phyloP scores from a whole-genome alignment of 176 grass and related monocot genomes.

The Otatea glauca region DNA sequence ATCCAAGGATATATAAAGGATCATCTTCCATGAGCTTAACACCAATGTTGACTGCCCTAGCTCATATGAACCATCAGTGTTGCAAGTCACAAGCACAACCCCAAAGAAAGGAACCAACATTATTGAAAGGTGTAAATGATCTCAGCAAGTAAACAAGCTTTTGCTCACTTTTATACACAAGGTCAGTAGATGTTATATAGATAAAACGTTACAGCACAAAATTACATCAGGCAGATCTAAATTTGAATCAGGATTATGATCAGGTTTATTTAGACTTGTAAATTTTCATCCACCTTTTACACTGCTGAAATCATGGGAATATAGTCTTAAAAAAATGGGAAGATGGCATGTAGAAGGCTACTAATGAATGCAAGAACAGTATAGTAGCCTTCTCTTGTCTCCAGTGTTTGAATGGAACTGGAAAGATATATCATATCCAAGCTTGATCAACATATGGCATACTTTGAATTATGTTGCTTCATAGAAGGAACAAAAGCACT shows the following conservation, averaged over 20 bases:
- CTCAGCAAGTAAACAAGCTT: neutral
- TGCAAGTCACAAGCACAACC: slow-evolving; percentile 15
- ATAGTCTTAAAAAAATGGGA: neutral
- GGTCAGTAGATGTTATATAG: neutral
- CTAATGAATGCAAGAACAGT: neutral
- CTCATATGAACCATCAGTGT: slow-evolving; percentile 1
- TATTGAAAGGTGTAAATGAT: neutral
- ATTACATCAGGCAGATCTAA: neutral
- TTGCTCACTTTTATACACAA: neutral
- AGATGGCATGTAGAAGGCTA: neutral
- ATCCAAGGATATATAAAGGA: neutral
- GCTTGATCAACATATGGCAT: neutral
- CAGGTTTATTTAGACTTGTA: neutral
- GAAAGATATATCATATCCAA: slow-evolving; percentile 15
- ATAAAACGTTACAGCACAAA: neutral
- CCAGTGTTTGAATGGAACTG: neutral
- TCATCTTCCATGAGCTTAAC: neutral
- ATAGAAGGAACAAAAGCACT: neutral
- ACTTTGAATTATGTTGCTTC: neutral
- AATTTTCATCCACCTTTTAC: slow-evolving; percentile 11
- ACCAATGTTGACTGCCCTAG: slow-evolving; percentile 27
- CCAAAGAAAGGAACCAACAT: neutral
- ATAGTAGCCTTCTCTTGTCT: neutral
- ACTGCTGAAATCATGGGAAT: neutral
- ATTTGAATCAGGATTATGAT: neutral